Base-by-base conservation (phyloP, 768 basidiomycete species). In the Tylopilus plumbeoviolaceoides region DNA sequence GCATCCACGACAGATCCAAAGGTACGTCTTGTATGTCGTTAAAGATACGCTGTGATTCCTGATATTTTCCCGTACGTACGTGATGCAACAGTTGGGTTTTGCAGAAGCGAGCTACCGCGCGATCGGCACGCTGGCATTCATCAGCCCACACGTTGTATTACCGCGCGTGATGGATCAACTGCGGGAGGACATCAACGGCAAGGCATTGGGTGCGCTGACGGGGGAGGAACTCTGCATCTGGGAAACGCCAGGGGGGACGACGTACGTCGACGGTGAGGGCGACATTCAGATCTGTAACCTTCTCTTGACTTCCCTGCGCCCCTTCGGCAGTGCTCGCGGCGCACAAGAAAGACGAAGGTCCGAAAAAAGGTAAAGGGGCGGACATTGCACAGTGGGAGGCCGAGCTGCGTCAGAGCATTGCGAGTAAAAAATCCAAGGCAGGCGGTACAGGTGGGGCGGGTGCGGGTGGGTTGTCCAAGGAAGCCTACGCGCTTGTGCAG, bases 381-480 rank as follows among this genome's bases (percentile, higher is more conserved):
- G 91, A 91, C 33, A 88, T 95, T 14, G 87, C 91, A 17, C 87
- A 91, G 63, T 99, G 95, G 95, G 97, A 99, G 56, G 87, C 85
- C 25, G 95, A 99, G 55, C 74, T 95, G n/a, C 82, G 94, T 10
- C 85, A 89, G 59, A 83, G 86, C 0, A 74, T 98, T 1, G 89
- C 90, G 7, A 81, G 72, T 50, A 98, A 98, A 74, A 91, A 90
- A 47, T 31, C 40, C 50, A 63, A 66, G 78, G 12, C 35, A 0
- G 46, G 41, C 7, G 28, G 28, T 30, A 10, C 28, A 30, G 23
- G 81, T 10, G 69, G 81, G 10, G 69, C 69, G 2, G 60, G 75
- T 2, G 72, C 70, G 7, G 74, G 74, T 0, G 51, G 58, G 1
- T 68, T 98, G 17, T 90, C 89, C 1, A 98, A 93, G 65, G 85